Base-by-base conservation (phyloP, 345 rosid genomes). In the Linum lewisii region DNA sequence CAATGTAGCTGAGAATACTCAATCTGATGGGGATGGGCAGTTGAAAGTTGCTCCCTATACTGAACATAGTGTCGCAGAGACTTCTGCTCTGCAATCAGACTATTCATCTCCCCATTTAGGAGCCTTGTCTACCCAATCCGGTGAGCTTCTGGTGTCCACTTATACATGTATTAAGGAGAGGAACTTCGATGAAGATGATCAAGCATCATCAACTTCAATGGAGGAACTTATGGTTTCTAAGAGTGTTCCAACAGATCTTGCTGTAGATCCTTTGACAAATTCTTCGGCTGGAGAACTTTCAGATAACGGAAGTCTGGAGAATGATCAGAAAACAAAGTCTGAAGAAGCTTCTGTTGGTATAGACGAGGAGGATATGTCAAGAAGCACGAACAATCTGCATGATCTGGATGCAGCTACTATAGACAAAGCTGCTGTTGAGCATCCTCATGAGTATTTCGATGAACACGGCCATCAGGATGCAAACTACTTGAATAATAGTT, bases 21-120 rank as follows among this genome's bases (percentile, higher is more conserved):
- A 65, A n/a, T 78, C 81, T 57, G 91, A 87, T 51, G 72, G 74
- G 64, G 95, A 83, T 67, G 81, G 70, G 67, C 59, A 68, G 63
- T 65, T 67, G 57, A 71, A 66, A 59, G 61, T 62, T 42, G 62
- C 51, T 44, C 66, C 71, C 69, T 75, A 74, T 58, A 63, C 69
- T 22, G 77, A 63, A 78, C 69, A 66, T 63, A 26, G 18, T 61
- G 62, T 44, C 47, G 26, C 80, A 51, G 77, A 77, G 66, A 42
- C 47, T 56, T 61, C 60, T 25, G 75, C 70, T 58, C 47, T 69
- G 45, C 58, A 69, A 22, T 63, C 83, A 62, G 60, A 75, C 38
- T 64, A 38, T 61, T 66, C 68, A 58, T 68, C 75, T 58, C 68
- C 64, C 52, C 54, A 19, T 61, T 60, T 37, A 44, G 79, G 52